Evolutionary conservation across 1,284 basidiomycete species (phyloP).

Genomic region (Moesziomyces aphidis): DNA sequence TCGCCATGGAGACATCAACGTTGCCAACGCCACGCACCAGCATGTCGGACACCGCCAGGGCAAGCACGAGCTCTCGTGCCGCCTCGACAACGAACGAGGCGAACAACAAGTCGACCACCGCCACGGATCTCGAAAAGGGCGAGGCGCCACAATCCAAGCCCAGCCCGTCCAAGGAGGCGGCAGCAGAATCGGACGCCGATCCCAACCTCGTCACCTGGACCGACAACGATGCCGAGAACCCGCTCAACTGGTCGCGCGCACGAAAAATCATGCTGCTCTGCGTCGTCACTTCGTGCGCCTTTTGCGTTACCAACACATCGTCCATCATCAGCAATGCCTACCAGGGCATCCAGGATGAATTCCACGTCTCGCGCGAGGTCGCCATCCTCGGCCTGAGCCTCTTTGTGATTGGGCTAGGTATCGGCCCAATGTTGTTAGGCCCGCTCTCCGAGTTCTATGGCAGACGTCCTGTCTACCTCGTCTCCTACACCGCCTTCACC

Average conservation of each 20-base stretch:
- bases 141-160: neutral
- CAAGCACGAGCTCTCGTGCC: slow-evolving; percentile 31
- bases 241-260: slow-evolving; percentile 34
- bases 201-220: slow-evolving; percentile 44
- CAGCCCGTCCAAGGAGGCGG: neutral
- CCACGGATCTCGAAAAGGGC: slow-evolving; percentile 18
- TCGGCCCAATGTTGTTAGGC: slow-evolving; percentile 70
- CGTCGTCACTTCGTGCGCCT: slow-evolving; percentile 37
- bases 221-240: slow-evolving; percentile 45
- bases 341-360: slow-evolving; percentile 71
- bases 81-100: slow-evolving; percentile 14
- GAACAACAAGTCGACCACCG: slow-evolving; percentile 10
- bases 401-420: slow-evolving; percentile 72
- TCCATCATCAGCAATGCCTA: slow-evolving; percentile 58
- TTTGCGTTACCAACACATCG: slow-evolving; percentile 54
- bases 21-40: slow-evolving; percentile 31
- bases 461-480: slow-evolving; percentile 50
- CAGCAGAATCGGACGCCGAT: slow-evolving; percentile 5
- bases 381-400: slow-evolving; percentile 80
- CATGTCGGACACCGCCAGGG: slow-evolving; percentile 34
- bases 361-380: slow-evolving; percentile 75
- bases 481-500: slow-evolving; percentile 51
- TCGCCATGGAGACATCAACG: slow-evolving; percentile 26
- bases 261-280: slow-evolving; percentile 40
- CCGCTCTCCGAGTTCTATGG: slow-evolving; percentile 75